phyloP scores from a whole-genome alignment of 164 flowering plant species.

The Echeveria elegans region DNA sequence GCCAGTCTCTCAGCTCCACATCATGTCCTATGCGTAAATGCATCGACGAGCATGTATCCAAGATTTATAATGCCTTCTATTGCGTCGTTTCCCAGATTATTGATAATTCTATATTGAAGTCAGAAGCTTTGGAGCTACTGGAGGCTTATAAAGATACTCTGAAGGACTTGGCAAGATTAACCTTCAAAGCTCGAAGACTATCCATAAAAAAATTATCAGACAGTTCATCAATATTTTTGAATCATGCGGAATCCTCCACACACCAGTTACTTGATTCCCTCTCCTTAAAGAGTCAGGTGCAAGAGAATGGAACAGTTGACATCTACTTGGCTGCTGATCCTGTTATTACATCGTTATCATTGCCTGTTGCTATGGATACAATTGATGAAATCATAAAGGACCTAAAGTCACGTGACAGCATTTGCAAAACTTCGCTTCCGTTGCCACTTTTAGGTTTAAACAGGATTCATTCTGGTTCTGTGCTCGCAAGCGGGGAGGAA shows the following conservation, averaged over 20 bases:
- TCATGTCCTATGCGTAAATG: slow-evolving; percentile 75
- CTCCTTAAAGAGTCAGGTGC: slow-evolving; percentile 36
- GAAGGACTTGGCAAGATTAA: slow-evolving; percentile 31
- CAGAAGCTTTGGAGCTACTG: slow-evolving; percentile 38
- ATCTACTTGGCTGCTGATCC: slow-evolving; percentile 69
- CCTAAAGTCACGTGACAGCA: slow-evolving; percentile 23
- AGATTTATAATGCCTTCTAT: slow-evolving; percentile 49
- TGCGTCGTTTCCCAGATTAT: slow-evolving; percentile 37
- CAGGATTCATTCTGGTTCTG: slow-evolving; percentile 76
- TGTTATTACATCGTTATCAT: slow-evolving; percentile 57
- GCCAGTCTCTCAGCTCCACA: slow-evolving; percentile 38
- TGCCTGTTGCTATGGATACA: slow-evolving; percentile 77
- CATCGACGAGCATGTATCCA: slow-evolving; percentile 71
- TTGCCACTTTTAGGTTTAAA: slow-evolving; percentile 56
- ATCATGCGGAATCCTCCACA: slow-evolving; percentile 31
- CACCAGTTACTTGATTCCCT: slow-evolving; percentile 44
- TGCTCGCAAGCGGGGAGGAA: slow-evolving; percentile 91
- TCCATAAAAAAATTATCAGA: slow-evolving; percentile 24
- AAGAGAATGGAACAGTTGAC: slow-evolving; percentile 28
- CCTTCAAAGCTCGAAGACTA: slow-evolving; percentile 50
- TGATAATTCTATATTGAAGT: slow-evolving; percentile 27
- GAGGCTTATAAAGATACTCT: slow-evolving; percentile 32
- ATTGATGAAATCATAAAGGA: slow-evolving; percentile 42
- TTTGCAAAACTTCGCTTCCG: slow-evolving; percentile 34
- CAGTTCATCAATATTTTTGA: slow-evolving; percentile 16